Evolutionary conservation across 169 alveolate genomes (phyloP), one percentile per base, ranked within the genome.

Genomic region (Plasmodium cynomolgi): DNA sequence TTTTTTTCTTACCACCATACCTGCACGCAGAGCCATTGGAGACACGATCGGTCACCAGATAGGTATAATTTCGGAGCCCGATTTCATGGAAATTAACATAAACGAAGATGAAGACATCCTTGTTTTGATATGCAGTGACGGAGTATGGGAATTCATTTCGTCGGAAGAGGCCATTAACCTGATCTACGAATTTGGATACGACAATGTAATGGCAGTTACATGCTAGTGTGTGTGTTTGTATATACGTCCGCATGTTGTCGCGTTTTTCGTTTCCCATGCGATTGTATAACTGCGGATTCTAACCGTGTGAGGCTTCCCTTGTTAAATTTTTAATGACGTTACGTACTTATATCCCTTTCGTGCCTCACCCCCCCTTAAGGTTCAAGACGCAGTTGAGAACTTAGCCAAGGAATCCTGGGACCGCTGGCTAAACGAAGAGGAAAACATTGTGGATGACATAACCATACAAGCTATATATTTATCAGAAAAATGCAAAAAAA

Each of bases 371-470:
- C 8, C 81, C 56, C 77, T 95, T 17, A 93, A 95, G 91, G 96
- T 94, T 33, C 97, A 95, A 88, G 85, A 84, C 62, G 96, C 97
- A 1, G 98, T 97, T 11, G 98, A 97, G 77, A 95, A 83, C 23
- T 96, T 97, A 83, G 98, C 99, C 33, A 91, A 95, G 20, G 98
- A 97, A 75, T 96, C 99, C 37, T 97, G 98, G 97, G 95, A 94
- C 71, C 96, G 98, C 34, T 97, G 99, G 99, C 92, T 97, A 23
- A 95, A 90, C 73, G 98, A 97, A 82, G 99, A 97, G 82, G 97
- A 96, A 23, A 96, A 97, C 83, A 97, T 97, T 20, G 98, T 97
- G n/a, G 99, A 97, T 72, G 99, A 97, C 62, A 96, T 97, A 31
- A 97, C 98, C 81, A 95, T 96, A 62, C 95, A 95, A 56, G 96